Evolutionary conservation across 371 early-diverging fungal genomes (phyloP).

Genomic region (Capniomyces stellatus): DNA sequence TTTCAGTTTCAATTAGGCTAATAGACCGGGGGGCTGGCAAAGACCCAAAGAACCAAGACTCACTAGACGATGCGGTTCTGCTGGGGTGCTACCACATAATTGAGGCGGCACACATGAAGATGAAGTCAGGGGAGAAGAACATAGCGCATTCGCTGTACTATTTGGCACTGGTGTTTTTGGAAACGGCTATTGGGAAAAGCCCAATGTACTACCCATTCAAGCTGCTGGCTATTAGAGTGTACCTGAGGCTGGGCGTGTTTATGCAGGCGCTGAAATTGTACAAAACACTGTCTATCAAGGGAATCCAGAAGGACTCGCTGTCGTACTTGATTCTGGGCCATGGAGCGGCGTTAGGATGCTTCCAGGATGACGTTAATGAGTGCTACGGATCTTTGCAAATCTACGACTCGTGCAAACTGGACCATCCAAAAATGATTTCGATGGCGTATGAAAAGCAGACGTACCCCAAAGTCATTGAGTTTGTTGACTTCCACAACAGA

Average conservation of each 20-base stretch:
- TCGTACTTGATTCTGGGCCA: constrained; percentile 48
- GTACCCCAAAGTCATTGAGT: constrained; percentile 78
- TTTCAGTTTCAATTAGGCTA: not conserved
- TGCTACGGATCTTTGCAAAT: constrained; percentile 39
- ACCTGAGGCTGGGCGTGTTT: constrained; percentile 38
- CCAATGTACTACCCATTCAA: constrained; percentile 65
- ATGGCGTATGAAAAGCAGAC: constrained; percentile 68
- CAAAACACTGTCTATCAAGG: constrained; percentile 64
- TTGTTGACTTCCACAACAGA: constrained; percentile 56
- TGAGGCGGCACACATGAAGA: not conserved
- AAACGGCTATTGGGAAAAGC: constrained; percentile 50
- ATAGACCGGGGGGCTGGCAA: not conserved
- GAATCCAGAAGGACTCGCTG: constrained; percentile 75
- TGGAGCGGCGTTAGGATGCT: constrained; percentile 34
- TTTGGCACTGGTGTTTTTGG: constrained; percentile 47
- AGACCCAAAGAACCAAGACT: not conserved
- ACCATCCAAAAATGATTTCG: constrained; percentile 50
- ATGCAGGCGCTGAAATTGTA: constrained; percentile 44
- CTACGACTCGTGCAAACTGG: constrained; percentile 35
- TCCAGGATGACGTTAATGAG: constrained; percentile 30
- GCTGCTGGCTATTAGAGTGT: constrained; percentile 60
- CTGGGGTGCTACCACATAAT: constrained; percentile 1
- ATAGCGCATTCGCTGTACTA: constrained; percentile 7
- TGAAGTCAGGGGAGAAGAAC: not conserved
- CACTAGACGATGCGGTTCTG: not conserved